A percentile compares a stretch with the other conserved stretches of the same genome.
These are phyloP conservation scores for Stephania cephalantha DNA, from an alignment of 164 flowering plant species.

Conservation along the genomic window DNA sequence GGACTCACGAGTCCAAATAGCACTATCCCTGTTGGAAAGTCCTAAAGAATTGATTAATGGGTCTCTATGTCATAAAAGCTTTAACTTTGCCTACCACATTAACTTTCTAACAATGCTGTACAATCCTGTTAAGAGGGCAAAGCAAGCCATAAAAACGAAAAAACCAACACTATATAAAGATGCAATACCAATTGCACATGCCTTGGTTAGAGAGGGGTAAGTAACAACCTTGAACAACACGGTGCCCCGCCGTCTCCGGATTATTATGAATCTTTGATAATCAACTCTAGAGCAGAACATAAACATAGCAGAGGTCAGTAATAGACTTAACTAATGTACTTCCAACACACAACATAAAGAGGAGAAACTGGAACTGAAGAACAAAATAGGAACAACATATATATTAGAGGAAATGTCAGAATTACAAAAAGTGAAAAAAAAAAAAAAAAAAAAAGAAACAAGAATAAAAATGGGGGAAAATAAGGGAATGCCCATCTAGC, in stretches of 20 bases:
- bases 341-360: not conserved
- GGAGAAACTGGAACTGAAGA: not conserved
- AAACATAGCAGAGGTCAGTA: too few relatives aligned
- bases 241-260: not conserved
- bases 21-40: too few relatives aligned
- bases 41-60: not conserved
- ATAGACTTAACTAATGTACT: too few relatives aligned
- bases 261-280: too few relatives aligned
- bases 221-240: not conserved
- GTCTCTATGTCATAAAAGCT: not conserved
- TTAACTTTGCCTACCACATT: not conserved
- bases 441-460: not conserved
- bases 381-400: not conserved
- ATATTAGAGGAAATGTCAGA: not conserved
- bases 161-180: too few relatives aligned
- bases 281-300: not conserved
- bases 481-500: slow-evolving; percentile 4
- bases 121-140: too few relatives aligned
- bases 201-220: too few relatives aligned
- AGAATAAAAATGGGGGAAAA: not conserved
- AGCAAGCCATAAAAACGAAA: too few relatives aligned
- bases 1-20: too few relatives aligned
- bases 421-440: not conserved
- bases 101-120: not conserved
- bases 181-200: too few relatives aligned